phyloP scores from a whole-genome alignment of 2,329 filamentous ascomycete species.

The Pyrenophora seminiperda region DNA sequence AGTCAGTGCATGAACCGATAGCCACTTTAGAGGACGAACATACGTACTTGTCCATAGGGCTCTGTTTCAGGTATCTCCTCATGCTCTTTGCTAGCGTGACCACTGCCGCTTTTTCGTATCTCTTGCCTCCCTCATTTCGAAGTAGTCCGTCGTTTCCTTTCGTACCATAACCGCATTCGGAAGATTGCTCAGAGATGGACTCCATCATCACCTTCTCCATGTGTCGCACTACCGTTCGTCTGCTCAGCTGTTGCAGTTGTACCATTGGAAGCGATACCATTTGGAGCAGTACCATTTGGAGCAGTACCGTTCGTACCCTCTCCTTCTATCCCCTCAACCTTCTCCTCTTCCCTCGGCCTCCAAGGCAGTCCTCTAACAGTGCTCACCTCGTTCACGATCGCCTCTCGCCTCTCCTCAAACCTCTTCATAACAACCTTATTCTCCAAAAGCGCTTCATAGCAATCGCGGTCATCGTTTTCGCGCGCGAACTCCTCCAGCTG shows the following conservation, averaged over 20 bases:
- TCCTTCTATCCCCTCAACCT: not conserved
- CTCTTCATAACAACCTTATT: constrained; percentile 71
- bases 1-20: no score
- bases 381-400: constrained; percentile 69
- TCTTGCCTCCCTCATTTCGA: no score
- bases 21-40: no score
- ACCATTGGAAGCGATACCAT: not conserved
- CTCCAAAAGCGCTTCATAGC: constrained; percentile 73
- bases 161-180: not conserved
- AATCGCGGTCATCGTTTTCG: constrained; percentile 67
- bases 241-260: not conserved
- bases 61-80: no score
- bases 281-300: not conserved
- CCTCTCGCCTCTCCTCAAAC: constrained; percentile 68
- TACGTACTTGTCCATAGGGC: no score
- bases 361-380: constrained; percentile 62
- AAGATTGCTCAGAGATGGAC: constrained; percentile 4
- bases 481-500: constrained; percentile 68
- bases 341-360: constrained; percentile 44
- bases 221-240: not conserved
- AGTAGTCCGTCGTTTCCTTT: not conserved
- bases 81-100: no score
- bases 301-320: not conserved
- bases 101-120: no score
- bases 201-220: constrained; percentile 1